Evolutionary conservation across 139 green algal species (phyloP).

Genomic region (Picochlorum sp.): DNA sequence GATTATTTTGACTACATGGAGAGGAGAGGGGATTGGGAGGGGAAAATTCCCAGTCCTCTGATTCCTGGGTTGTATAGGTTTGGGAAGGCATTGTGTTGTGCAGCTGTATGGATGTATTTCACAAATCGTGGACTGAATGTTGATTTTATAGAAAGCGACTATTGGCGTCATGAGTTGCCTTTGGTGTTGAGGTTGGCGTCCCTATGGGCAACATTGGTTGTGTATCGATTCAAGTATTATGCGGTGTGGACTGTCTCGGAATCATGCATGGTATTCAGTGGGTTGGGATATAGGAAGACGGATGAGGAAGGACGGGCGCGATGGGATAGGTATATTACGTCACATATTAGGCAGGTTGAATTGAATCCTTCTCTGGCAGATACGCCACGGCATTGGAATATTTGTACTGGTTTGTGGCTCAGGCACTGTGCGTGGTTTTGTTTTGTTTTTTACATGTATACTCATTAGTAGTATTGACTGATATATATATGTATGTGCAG

Average conservation of each 20-base stretch:
- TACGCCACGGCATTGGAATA: slow-evolving; percentile 65
- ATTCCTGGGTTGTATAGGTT: slow-evolving; percentile 29
- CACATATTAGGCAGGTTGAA: slow-evolving; percentile 54
- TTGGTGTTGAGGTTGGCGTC: slow-evolving; percentile 9
- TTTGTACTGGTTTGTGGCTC: slow-evolving; percentile 65
- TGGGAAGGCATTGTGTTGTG: slow-evolving; percentile 37
- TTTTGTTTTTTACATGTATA: background rate
- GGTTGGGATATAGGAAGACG: slow-evolving; percentile 57
- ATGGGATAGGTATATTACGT: slow-evolving; percentile 68
- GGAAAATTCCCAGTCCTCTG: slow-evolving; percentile 15
- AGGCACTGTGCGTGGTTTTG: slow-evolving; percentile 31
- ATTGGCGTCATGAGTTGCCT: background rate
- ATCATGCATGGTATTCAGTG: slow-evolving; percentile 50
- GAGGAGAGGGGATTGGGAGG: slow-evolving; percentile 24
- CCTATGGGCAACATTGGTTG: slow-evolving; percentile 22
- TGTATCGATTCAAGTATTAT: slow-evolving; percentile 36
- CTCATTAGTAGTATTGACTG: background rate
- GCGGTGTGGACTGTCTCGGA: slow-evolving; percentile 45
- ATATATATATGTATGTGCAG: background rate
- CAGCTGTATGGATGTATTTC: slow-evolving; percentile 26
- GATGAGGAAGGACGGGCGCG: slow-evolving; percentile 12
- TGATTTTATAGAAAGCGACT: slow-evolving; percentile 10
- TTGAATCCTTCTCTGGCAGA: slow-evolving; percentile 47
- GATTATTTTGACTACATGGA: slow-evolving; percentile 71
- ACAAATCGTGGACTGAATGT: background rate